A percentile compares a stretch with the other conserved stretches of the same genome.
Evolutionary conservation across 2,329 filamentous ascomycete genomes (phyloP).

Genomic region (Diaporthe amygdali): DNA sequence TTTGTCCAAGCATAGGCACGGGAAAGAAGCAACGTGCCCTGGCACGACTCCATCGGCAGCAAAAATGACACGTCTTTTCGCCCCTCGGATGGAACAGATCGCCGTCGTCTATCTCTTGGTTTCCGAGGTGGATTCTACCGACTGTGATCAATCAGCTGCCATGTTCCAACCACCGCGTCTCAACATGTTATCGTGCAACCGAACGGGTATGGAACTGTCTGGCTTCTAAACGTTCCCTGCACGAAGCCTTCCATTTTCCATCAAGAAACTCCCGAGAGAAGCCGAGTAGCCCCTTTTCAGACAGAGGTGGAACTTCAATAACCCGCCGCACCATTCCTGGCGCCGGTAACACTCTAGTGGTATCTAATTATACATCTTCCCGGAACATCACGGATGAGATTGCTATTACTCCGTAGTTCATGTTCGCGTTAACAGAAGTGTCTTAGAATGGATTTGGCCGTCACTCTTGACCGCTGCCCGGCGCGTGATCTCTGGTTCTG

Average conservation of each 20-base stretch:
- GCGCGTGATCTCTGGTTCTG: not conserved
- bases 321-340: no score
- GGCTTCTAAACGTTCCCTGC: no score
- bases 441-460: not conserved
- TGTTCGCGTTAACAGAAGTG: not conserved
- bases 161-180: not conserved
- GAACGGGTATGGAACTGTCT: not conserved
- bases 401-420: no score
- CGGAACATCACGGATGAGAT: no score
- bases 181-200: not conserved
- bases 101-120: slow-evolving; percentile 3
- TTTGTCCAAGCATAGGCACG: slow-evolving; percentile 3
- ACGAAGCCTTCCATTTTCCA: no score
- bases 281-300: no score
- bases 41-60: not conserved
- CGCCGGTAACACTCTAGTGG: not conserved
- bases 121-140: not conserved
- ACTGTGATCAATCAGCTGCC: not conserved
- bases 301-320: no score
- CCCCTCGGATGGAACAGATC: not conserved
- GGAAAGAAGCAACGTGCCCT: not conserved
- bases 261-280: no score
- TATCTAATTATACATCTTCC: not conserved
- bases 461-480: not conserved
- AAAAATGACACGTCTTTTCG: not conserved